Percentiles rank a stretch among this genome's conserved stretches.
Evolutionary conservation across 345 rosid genomes (phyloP).

Genomic region (Boechera stricta): DNA sequence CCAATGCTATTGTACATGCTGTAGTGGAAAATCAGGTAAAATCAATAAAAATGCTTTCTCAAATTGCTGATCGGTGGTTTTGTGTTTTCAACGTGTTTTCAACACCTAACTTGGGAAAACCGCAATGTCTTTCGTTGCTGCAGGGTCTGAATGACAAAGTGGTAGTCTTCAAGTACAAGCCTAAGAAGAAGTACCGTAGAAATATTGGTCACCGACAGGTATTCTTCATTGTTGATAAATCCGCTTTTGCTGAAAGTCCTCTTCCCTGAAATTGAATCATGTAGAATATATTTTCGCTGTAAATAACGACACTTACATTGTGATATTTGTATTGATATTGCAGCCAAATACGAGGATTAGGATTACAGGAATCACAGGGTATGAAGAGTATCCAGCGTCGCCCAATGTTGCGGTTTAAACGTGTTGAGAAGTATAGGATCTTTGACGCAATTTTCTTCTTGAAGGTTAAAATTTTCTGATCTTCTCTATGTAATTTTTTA

Average conservation of each 20-base stretch:
- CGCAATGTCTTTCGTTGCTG: conserved; percentile 17
- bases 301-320: background rate
- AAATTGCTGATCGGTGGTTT: background rate
- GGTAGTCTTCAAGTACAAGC: conserved; percentile 90
- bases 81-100: background rate
- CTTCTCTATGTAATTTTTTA: conserved; percentile 23
- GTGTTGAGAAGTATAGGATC: conserved; percentile 10
- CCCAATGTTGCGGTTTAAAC: conserved; percentile 46
- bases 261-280: background rate
- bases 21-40: conserved; percentile 89
- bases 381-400: conserved; percentile 67
- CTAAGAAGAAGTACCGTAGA: conserved; percentile 92
- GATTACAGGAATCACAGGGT: conserved; percentile 86
- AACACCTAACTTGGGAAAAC: background rate
- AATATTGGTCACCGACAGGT: conserved; percentile 99
- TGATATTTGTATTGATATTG: conserved; percentile 35
- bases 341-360: conserved; percentile 91
- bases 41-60: background rate
- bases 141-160: conserved; percentile 90
- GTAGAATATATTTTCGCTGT: background rate
- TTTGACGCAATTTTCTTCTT: conserved; percentile 26
- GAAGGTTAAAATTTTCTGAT: conserved; percentile 6
- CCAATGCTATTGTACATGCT: conserved; percentile 95
- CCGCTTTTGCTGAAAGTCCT: background rate
- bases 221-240: conserved; percentile 12